Base-by-base conservation (phyloP, 2,329 filamentous ascomycete species). In the Fusarium gaditjirri region DNA sequence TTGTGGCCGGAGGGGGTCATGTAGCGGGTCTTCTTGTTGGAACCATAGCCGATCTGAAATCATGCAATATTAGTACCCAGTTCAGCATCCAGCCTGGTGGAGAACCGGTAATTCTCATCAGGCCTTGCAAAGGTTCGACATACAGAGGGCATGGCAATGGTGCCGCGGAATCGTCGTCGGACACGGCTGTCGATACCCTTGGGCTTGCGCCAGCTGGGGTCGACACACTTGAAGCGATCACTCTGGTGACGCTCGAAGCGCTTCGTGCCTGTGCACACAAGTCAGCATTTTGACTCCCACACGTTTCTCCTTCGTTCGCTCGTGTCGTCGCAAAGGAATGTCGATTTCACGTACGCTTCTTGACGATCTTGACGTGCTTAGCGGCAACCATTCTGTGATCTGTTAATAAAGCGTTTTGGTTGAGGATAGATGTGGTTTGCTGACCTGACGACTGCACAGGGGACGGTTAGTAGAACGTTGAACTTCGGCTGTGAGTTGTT, bases 131-230 rank as follows among this genome's bases (percentile, higher is more conserved):
- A 65, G 49, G 52, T 38, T 65, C 41, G 65, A 91, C 94, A 84
- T 95, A 98, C 95, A 90, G 94, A 97, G 87, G 96, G 96, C 95
- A 99, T 98, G 83, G 91, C 91, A 86, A 93, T 92, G 88, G 93
- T 94, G 83, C 96, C 94, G 88, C 94, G 94, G 91, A 99, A 99
- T 79, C 96, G 94, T 90, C 96, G 92, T 85, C 96, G 93, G 84
- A 99, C 95, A 82, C 93, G 89, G 90, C 95, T 97, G 89, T 99
- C 96, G 87, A 99, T 99, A 94, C 96, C 96, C 94, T 99, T 99
- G 80, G 96, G 96, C 91, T 98, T 99, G 88, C 96, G 93, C 96
- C 96, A 99, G 90, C 90, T 92, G 79, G 93, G 84, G 83, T 89
- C 92, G 79, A 98, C 92, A 84, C 96, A 92, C 89, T 92, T 97